These are phyloP conservation scores for Elsinoe ampelina DNA, from an alignment of 2,329 filamentous ascomycete genomes.

Conservation along the genomic window DNA sequence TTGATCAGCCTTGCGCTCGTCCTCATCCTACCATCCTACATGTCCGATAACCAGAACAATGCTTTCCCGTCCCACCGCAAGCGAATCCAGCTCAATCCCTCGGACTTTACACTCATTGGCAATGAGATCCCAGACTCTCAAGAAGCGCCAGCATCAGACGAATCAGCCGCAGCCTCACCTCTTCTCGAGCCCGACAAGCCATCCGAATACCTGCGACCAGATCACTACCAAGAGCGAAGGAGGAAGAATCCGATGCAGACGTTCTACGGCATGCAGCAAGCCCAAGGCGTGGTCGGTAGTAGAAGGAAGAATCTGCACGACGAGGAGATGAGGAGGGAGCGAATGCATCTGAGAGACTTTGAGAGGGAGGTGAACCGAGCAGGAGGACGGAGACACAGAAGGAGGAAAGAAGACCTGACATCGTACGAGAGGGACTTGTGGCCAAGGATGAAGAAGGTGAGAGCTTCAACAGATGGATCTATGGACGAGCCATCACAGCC, in stretches of 20 bases:
- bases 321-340: slow-evolving; percentile 3
- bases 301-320: slow-evolving; percentile 12
- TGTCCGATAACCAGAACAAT: slow-evolving; percentile 1
- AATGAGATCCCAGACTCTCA: slow-evolving; percentile 27
- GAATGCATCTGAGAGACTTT: slow-evolving; percentile 6
- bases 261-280: slow-evolving; percentile 7
- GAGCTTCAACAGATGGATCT: background rate
- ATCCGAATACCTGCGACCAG: background rate
- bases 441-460: background rate
- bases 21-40: slow-evolving; percentile 19
- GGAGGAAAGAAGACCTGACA: background rate
- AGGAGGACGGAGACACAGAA: background rate
- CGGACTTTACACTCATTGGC: slow-evolving; percentile 28
- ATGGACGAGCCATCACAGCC: background rate
- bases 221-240: background rate
- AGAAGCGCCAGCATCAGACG: slow-evolving; percentile 15
- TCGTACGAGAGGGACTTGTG: background rate
- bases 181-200: background rate
- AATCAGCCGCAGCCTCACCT: background rate
- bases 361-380: slow-evolving; percentile 7
- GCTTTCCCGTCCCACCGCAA: slow-evolving; percentile 23
- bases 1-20: slow-evolving; percentile 19
- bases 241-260: slow-evolving; percentile 3
- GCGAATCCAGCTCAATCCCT: slow-evolving; percentile 20
- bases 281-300: slow-evolving; percentile 4